phyloP scores from a whole-genome alignment of 2,329 filamentous ascomycete genomes.

The Myrmaecium sp. region DNA sequence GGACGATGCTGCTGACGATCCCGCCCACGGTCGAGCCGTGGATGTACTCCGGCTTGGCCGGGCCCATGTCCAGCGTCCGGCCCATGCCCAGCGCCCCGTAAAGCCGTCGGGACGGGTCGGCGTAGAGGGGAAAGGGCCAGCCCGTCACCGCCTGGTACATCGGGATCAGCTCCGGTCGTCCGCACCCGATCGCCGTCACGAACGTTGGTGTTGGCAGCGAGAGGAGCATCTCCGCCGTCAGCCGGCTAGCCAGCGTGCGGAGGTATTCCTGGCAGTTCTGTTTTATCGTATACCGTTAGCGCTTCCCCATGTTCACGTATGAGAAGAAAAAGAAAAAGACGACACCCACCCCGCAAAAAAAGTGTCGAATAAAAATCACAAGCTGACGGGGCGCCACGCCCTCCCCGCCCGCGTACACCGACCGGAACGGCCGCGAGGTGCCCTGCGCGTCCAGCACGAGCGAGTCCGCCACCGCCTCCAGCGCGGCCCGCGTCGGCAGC shows the following conservation, averaged over 20 bases:
- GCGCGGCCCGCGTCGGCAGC: constrained; percentile 15
- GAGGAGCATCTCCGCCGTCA: constrained; percentile 29
- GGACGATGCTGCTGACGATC: constrained; percentile 37
- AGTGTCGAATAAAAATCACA: constrained; percentile 61
- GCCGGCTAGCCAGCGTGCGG: constrained; percentile 39
- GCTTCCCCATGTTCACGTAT: not conserved
- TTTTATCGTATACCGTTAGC: not conserved
- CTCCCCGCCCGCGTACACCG: constrained; percentile 17
- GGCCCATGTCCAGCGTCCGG: constrained; percentile 43
- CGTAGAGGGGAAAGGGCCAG: constrained; percentile 60
- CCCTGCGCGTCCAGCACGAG: constrained; percentile 19
- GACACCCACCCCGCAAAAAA: constrained; percentile 57
- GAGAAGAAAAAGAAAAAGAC: not conserved
- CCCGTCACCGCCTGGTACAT: constrained; percentile 45
- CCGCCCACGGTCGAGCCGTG: constrained; percentile 30
- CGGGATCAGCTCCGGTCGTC: constrained; percentile 48
- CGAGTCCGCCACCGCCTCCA: constrained; percentile 14
- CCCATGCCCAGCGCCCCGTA: constrained; percentile 55
- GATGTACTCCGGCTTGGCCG: constrained; percentile 46
- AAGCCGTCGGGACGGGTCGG: constrained; percentile 51
- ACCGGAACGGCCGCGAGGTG: constrained; percentile 18
- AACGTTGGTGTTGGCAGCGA: constrained; percentile 39
- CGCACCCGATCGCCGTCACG: constrained; percentile 57
- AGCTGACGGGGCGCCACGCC: constrained; percentile 34
- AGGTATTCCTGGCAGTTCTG: constrained; percentile 66